Evolutionary conservation across 768 basidiomycete species (phyloP).

Genomic region (Tephrocybe sp.): DNA sequence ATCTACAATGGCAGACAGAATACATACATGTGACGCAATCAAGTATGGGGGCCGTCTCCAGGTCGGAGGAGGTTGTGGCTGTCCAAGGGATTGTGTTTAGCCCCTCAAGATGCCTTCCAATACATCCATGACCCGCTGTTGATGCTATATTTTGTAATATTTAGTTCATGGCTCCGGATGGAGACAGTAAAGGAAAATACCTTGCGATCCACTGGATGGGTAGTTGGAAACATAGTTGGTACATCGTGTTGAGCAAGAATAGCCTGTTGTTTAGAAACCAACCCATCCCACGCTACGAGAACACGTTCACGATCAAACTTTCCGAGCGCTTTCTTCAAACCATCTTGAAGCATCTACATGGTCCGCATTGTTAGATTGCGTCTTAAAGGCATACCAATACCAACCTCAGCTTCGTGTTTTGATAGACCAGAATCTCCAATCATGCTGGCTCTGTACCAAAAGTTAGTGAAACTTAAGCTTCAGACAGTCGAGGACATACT

Average conservation of each 20-base stretch:
- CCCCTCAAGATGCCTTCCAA: constrained; percentile 49
- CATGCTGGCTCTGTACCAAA: constrained; percentile 53
- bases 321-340: constrained; percentile 60
- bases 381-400: not conserved
- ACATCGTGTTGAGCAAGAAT: constrained; percentile 57
- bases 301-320: constrained; percentile 71
- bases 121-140: constrained; percentile 69
- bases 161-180: not conserved
- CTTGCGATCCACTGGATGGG: constrained; percentile 47
- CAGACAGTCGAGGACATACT: constrained; percentile 39
- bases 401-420: constrained; percentile 66
- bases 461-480: not conserved
- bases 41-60: too few relatives aligned
- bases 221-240: constrained; percentile 69
- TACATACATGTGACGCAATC: too few relatives aligned
- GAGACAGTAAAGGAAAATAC: constrained; percentile 29
- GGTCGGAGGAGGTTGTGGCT: too few relatives aligned
- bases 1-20: too few relatives aligned
- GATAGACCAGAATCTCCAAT: constrained; percentile 58
- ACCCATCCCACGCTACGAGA: constrained; percentile 72
- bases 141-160: constrained; percentile 42
- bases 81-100: not conserved
- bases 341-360: constrained; percentile 61
- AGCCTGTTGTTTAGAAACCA: constrained; percentile 69
- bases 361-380: constrained; percentile 2